A percentile compares a stretch with the other conserved stretches of the same genome.
Evolutionary conservation across 2,329 filamentous ascomycete genomes (phyloP).

Genomic region (Scleromitrula shiraiana): DNA sequence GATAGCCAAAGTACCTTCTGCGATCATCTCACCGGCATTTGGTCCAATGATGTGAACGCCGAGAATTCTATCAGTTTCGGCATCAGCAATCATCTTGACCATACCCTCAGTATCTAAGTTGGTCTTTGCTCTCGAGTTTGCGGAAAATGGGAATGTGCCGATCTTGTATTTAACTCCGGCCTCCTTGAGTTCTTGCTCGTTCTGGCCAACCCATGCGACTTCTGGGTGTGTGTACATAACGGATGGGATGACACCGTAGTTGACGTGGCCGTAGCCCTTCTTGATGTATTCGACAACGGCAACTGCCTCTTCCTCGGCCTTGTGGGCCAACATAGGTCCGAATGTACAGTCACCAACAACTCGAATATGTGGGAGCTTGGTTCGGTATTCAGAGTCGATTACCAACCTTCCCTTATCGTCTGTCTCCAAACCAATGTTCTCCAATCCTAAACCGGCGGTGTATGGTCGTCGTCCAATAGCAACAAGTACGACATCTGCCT

Average conservation of each 20-base stretch:
- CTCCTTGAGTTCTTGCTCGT: conserved; percentile 89
- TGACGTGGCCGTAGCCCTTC: conserved; percentile 97
- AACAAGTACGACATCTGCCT: conserved; percentile 91
- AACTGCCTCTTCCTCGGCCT: conserved; percentile 96
- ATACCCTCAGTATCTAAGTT: conserved; percentile 93
- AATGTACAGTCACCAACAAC: conserved; percentile 95
- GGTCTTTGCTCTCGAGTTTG: conserved; percentile 98
- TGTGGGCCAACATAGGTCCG: conserved; percentile 98
- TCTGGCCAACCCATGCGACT: conserved; percentile 97
- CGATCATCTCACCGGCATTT: conserved; percentile 98
- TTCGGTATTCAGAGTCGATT: conserved; percentile 98
- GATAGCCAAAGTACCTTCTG: conserved; percentile 86
- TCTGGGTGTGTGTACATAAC: conserved; percentile 99
- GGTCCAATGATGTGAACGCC: conserved; percentile 95
- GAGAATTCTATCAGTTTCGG: conserved; percentile 90
- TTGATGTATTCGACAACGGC: conserved; percentile 95
- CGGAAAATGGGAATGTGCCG: conserved; percentile 92
- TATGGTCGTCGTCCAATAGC: conserved; percentile 95
- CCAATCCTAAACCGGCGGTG: conserved; percentile 81
- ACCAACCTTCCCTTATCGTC: conserved; percentile 92
- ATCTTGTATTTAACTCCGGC: conserved; percentile 85
- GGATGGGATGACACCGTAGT: conserved; percentile 94
- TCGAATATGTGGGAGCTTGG: conserved; percentile 93
- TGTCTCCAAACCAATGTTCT: conserved; percentile 85
- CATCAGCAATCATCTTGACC: conserved; percentile 95